Conservation (phyloP, 1,284 basidiomycete species). For the Malassezia arunalokei region DNA sequence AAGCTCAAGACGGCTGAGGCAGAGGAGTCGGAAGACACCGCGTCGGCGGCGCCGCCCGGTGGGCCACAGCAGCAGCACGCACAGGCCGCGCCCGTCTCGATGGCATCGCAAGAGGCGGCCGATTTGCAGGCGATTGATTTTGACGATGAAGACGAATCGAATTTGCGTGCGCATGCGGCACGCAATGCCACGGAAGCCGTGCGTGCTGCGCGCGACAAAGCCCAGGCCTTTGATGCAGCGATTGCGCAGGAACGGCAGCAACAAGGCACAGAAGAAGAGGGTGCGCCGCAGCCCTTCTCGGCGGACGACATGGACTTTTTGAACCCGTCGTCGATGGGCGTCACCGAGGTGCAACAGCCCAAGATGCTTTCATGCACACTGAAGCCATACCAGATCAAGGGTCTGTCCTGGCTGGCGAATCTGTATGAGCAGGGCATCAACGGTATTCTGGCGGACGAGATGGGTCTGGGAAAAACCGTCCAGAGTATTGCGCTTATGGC, state of each 20-base stretch:
- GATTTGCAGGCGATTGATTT: constrained; percentile 74
- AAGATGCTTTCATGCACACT: constrained; percentile 91
- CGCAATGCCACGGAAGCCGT: constrained; percentile 84
- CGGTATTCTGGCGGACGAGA: constrained; percentile 61
- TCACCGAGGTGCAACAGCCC: constrained; percentile 74
- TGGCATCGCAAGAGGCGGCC: constrained; percentile 50
- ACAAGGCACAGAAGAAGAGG: constrained; percentile 20
- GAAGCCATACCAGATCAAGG: constrained; percentile 98
- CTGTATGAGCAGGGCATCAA: constrained; percentile 92
- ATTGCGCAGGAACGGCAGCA: constrained; percentile 59
- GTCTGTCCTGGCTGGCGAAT: constrained; percentile 94
- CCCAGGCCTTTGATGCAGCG: constrained; percentile 71
- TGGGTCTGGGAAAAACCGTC: constrained; percentile 69
- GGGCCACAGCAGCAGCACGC: background rate
- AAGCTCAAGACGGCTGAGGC: constrained; percentile 92
- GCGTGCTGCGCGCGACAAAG: constrained; percentile 64
- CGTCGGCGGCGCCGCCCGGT: constrained; percentile 20
- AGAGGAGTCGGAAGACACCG: constrained; percentile 59
- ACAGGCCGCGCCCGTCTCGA: constrained; percentile 53
- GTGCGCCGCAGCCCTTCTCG: constrained; percentile 40
- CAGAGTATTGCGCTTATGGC: constrained; percentile 95
- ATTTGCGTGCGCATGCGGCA: constrained; percentile 74
- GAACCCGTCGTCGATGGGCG: constrained; percentile 79
- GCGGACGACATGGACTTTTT: constrained; percentile 96
- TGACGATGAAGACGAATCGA: constrained; percentile 85